A percentile compares a stretch with the other conserved stretches of the same genome.
These are phyloP conservation scores for Pseudogymnoascus sp. DNA, from an alignment of 2,329 filamentous ascomycete species.

Conservation along the genomic window DNA sequence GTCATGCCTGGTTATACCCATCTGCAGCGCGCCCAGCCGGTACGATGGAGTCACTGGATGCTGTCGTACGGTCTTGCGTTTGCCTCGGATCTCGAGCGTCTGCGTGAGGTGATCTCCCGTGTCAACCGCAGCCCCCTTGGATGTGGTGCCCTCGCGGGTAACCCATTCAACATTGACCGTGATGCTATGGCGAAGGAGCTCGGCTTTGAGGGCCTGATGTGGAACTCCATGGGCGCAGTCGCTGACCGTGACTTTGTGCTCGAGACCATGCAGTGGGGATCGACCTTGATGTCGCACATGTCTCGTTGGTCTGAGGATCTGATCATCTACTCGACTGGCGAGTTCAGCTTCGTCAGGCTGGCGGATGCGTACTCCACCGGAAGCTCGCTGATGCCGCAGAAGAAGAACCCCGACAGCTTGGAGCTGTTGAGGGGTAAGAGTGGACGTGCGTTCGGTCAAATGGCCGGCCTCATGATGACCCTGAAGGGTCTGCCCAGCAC, in stretches of 20 bases:
- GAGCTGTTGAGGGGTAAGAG: slow-evolving; percentile 70
- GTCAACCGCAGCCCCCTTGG: slow-evolving; percentile 50
- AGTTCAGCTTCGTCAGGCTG: slow-evolving; percentile 69
- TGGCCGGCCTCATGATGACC: slow-evolving; percentile 73
- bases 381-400: slow-evolving; percentile 72
- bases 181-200: slow-evolving; percentile 72
- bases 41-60: slow-evolving; percentile 74
- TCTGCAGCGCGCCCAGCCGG: slow-evolving; percentile 68
- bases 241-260: slow-evolving; percentile 76
- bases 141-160: slow-evolving; percentile 61
- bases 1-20: slow-evolving; percentile 85
- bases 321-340: slow-evolving; percentile 71
- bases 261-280: slow-evolving; percentile 74
- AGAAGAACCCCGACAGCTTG: slow-evolving; percentile 74
- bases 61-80: slow-evolving; percentile 66
- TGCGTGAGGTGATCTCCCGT: slow-evolving; percentile 61
- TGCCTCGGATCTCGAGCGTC: slow-evolving; percentile 62
- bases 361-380: slow-evolving; percentile 77
- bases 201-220: slow-evolving; percentile 67
- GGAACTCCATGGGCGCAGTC: slow-evolving; percentile 71
- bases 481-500: slow-evolving; percentile 66
- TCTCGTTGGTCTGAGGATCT: slow-evolving; percentile 78
- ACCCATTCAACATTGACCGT: slow-evolving; percentile 76
- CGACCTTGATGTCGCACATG: slow-evolving; percentile 72
- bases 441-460: slow-evolving; percentile 71